phyloP scores from a whole-genome alignment of 2,329 filamentous ascomycete species.

The Aureobasidium namibiae region DNA sequence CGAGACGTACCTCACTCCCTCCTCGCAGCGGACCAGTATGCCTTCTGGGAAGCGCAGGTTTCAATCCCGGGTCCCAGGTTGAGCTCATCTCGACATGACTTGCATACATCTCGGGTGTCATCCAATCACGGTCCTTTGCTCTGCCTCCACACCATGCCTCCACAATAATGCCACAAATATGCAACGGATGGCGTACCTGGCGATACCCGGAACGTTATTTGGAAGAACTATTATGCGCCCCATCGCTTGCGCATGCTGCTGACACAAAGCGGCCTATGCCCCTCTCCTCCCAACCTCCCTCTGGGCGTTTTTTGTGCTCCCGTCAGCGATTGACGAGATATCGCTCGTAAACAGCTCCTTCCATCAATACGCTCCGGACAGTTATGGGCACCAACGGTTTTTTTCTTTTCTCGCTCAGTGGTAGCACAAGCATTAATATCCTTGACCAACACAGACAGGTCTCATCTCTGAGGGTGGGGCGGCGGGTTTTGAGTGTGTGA shows the following conservation, averaged over 20 bases:
- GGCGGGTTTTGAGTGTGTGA: background rate
- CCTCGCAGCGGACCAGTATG: slow-evolving; percentile 11
- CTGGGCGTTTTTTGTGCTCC: slow-evolving; percentile 6
- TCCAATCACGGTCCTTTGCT: slow-evolving; percentile 12
- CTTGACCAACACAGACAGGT: background rate
- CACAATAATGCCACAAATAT: slow-evolving; percentile 9
- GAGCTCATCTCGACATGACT: slow-evolving; percentile 16
- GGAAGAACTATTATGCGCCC: slow-evolving; percentile 8
- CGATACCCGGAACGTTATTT: slow-evolving; percentile 10
- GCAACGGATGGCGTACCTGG: slow-evolving; percentile 13
- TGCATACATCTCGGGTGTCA: slow-evolving; percentile 8
- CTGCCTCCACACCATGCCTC: slow-evolving; percentile 1
- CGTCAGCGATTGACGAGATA: slow-evolving; percentile 12
- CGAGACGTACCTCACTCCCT: slow-evolving; percentile 11
- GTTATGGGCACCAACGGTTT: background rate
- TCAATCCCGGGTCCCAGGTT: slow-evolving; percentile 19
- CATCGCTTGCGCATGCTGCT: slow-evolving; percentile 12
- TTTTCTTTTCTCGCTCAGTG: slow-evolving; percentile 15
- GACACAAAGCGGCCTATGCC: slow-evolving; percentile 12
- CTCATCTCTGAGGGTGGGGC: slow-evolving; percentile 4
- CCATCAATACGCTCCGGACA: background rate
- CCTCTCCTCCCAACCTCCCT: slow-evolving; percentile 1
- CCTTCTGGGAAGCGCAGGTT: slow-evolving; percentile 24
- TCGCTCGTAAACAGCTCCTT: background rate
- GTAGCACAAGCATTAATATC: slow-evolving; percentile 3